phyloP scores from a whole-genome alignment of 2,329 filamentous ascomycete genomes.

The Colletotrichum sp. region DNA sequence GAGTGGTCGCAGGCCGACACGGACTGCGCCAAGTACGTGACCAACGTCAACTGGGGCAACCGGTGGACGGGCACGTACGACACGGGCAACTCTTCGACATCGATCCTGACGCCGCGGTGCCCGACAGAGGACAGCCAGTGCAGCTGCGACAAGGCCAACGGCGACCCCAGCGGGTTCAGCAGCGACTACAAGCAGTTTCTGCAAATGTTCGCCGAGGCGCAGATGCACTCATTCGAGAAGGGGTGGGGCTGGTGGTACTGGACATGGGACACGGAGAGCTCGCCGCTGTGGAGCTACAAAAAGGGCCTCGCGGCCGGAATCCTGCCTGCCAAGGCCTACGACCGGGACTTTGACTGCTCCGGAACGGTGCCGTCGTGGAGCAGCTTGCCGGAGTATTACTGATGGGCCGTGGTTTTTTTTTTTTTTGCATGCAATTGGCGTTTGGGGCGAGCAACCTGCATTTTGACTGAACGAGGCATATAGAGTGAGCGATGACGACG shows the following conservation, averaged over 20 bases:
- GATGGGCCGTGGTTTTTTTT: constrained; percentile 5
- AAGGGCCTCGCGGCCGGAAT: constrained; percentile 78
- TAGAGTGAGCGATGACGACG: neutral
- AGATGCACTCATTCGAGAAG: constrained; percentile 93
- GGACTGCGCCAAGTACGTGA: constrained; percentile 86
- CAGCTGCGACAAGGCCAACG: constrained; percentile 78
- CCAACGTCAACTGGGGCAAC: constrained; percentile 86
- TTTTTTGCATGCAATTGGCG: constrained; percentile 4
- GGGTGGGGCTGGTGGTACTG: constrained; percentile 99
- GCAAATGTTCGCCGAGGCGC: constrained; percentile 88
- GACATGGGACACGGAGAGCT: constrained; percentile 93
- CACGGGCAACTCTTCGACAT: constrained; percentile 64
- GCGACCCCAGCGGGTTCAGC: constrained; percentile 70
- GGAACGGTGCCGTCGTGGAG: constrained; percentile 59
- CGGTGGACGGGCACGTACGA: constrained; percentile 91
- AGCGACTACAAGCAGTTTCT: constrained; percentile 83
- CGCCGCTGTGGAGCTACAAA: constrained; percentile 92
- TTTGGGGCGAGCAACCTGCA: constrained; percentile 3
- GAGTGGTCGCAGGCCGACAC: constrained; percentile 99
- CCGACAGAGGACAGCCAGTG: constrained; percentile 71
- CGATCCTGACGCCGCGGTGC: constrained; percentile 75
- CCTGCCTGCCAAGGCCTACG: constrained; percentile 76
- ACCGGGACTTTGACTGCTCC: constrained; percentile 73
- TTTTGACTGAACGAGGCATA: neutral
- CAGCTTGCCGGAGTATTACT: constrained; percentile 56